Evolutionary conservation across 2,329 filamentous ascomycete genomes (phyloP).

Genomic region (Aspergillus jensenii): DNA sequence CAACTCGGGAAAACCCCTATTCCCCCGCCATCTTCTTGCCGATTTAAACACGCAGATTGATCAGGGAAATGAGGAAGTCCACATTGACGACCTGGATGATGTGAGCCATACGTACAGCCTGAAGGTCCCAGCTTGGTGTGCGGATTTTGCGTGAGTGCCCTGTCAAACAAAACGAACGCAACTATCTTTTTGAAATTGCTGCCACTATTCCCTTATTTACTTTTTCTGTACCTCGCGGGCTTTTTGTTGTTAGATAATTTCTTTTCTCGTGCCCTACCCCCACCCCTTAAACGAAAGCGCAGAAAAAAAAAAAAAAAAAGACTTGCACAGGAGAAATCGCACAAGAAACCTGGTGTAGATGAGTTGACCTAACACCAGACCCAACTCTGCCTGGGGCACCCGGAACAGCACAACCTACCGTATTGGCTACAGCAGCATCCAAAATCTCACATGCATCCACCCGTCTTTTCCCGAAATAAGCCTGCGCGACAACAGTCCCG

Average conservation of each 20-base stretch:
- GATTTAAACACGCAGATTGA: slow-evolving; percentile 19
- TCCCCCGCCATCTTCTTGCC: slow-evolving; percentile 19
- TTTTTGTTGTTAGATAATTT: no score
- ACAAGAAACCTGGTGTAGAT: background rate
- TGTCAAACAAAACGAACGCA: no score
- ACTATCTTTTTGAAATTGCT: no score
- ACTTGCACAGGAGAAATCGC: no score
- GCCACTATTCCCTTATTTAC: no score
- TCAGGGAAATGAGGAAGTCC: slow-evolving; percentile 16
- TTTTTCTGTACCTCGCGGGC: no score
- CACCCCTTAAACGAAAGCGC: background rate
- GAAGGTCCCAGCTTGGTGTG: slow-evolving; percentile 16
- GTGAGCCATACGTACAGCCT: slow-evolving; percentile 16
- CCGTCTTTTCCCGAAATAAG: slow-evolving; percentile 15
- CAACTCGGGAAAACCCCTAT: slow-evolving; percentile 21
- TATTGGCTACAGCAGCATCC: slow-evolving; percentile 22
- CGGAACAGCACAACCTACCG: slow-evolving; percentile 17
- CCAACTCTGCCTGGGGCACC: background rate
- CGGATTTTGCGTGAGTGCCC: slow-evolving; percentile 17
- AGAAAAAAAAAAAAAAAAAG: background rate
- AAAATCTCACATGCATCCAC: slow-evolving; percentile 15
- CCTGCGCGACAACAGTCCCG: slow-evolving; percentile 12
- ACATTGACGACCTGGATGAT: slow-evolving; percentile 18
- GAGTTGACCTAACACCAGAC: background rate
- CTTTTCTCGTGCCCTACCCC: background rate